Base-by-base conservation (phyloP, 176 grass and related monocot genomes). In the Cocos nucifera region DNA sequence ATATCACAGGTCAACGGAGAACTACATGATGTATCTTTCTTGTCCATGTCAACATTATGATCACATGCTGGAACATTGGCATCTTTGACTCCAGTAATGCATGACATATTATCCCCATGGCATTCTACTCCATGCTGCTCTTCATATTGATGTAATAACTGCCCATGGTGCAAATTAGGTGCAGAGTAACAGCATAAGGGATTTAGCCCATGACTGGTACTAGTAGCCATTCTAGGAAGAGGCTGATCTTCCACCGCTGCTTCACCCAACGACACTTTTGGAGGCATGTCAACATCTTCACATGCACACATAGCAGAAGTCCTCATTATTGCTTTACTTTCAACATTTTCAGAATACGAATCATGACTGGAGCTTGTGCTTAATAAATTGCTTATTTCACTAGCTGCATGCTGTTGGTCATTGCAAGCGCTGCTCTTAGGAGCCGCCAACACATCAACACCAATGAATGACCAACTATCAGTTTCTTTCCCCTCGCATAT, bases 311-410 rank as follows among this genome's bases (percentile, higher is more conserved):
- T 63, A 60, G 49, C 62, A 58, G 72, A 71, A 48, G 71, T 50
- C 59, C 73, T 76, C 22, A 74, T 24, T 27, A 48, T 63, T 5
- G 17, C 63, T 65, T 83, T 86, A 73, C 78, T 82, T 77, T 74
- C 82, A 63, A 59, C 79, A 71, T 75, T 82, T 77, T 77, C 82
- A 68, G 69, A 74, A 70, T 70, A 83, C 6, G 79, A 86, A 82
- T 68, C 69, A 83, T 74, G 64, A 58, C 79, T 82, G 4, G 87
- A 90, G 57, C 72, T 79, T 35, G 82, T 79, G 77, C 79, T 90
- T 57, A 90, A 71, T 15, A 73, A 25, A 59, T 73, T 63, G 29
- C 70, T 73, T 56, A 58, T 63, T 63, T 63, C 70, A 73, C 70
- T 73, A 63, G 54, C 77, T 72, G 52, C 65, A 68, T 26, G 26